Conservation (phyloP, 2,329 filamentous ascomycete genomes). For the Lachnum nothofagi region DNA sequence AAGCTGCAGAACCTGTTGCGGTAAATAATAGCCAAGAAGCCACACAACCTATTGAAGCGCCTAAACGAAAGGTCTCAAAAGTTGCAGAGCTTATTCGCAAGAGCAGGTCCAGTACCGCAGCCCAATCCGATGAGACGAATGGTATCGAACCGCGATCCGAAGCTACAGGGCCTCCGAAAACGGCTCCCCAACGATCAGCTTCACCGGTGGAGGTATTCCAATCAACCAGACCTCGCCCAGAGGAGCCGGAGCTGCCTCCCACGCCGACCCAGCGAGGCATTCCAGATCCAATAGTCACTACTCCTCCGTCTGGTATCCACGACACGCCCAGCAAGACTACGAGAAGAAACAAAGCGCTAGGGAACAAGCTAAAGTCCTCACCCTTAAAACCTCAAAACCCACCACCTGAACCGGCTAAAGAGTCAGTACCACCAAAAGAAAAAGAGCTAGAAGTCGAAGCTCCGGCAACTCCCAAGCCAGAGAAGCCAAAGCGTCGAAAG, state of each 20-base stretch:
- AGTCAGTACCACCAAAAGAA: slow-evolving; percentile 28
- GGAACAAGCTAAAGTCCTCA: slow-evolving; percentile 29
- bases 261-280: slow-evolving; percentile 46
- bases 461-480: slow-evolving; percentile 1
- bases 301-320: slow-evolving; percentile 55
- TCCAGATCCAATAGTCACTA: slow-evolving; percentile 49
- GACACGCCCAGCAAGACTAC: slow-evolving; percentile 50
- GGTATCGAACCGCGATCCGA: not conserved
- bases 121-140: not conserved
- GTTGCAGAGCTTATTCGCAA: not conserved
- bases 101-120: not conserved
- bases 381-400: slow-evolving; percentile 29
- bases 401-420: slow-evolving; percentile 12
- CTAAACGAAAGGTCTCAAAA: not conserved
- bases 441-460: slow-evolving; percentile 11
- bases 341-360: slow-evolving; percentile 36
- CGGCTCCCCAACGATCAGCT: not conserved
- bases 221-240: slow-evolving; percentile 18
- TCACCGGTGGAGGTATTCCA: not conserved
- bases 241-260: slow-evolving; percentile 61
- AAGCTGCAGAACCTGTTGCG: not conserved
- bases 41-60: not conserved
- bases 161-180: not conserved
- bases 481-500: slow-evolving; percentile 19
- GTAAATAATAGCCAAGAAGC: not conserved